Evolutionary conservation across 768 basidiomycete species (phyloP).

Genomic region (Agaricus subrufescens): DNA sequence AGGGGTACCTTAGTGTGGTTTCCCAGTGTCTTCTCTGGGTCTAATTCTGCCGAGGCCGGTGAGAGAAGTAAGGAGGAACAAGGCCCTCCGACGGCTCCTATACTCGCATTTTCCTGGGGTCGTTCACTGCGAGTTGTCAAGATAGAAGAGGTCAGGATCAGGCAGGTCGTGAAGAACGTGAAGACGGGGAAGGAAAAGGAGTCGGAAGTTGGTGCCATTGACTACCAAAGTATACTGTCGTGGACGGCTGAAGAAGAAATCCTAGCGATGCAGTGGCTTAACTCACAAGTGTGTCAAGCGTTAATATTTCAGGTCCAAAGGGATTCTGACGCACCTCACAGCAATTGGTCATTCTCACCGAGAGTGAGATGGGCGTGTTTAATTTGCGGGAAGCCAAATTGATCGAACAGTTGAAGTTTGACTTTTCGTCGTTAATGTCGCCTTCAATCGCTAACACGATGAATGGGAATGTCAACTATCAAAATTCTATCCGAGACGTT

Average conservation of each 20-base stretch:
- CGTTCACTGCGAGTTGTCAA: constrained; percentile 56
- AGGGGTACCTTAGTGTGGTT: constrained; percentile 80
- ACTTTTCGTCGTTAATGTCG: constrained; percentile 51
- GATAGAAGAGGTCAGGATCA: constrained; percentile 55
- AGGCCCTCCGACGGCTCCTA: constrained; percentile 41
- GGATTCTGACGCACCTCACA: constrained; percentile 22
- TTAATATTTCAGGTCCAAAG: constrained; percentile 7
- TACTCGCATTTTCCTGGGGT: constrained; percentile 87
- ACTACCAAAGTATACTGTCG: constrained; percentile 53
- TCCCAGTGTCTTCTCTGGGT: constrained; percentile 46
- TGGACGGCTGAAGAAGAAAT: constrained; percentile 63
- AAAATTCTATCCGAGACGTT: constrained; percentile 48
- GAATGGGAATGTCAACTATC: constrained; percentile 42
- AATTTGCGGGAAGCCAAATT: constrained; percentile 53
- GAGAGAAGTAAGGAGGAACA: constrained; percentile 12
- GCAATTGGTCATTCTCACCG: constrained; percentile 69
- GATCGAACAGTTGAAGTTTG: constrained; percentile 60
- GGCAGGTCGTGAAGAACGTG: constrained; percentile 43
- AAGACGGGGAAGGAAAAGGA: constrained; percentile 57
- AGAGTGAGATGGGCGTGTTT: constrained; percentile 58
- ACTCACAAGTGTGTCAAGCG: constrained; percentile 67
- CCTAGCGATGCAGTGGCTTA: constrained; percentile 83
- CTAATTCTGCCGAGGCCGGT: constrained; percentile 10
- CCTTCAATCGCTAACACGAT: constrained; percentile 44
- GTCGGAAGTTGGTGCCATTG: constrained; percentile 59